Conservation (phyloP, 2,329 filamentous ascomycete species). For the Epichloe baconii region DNA sequence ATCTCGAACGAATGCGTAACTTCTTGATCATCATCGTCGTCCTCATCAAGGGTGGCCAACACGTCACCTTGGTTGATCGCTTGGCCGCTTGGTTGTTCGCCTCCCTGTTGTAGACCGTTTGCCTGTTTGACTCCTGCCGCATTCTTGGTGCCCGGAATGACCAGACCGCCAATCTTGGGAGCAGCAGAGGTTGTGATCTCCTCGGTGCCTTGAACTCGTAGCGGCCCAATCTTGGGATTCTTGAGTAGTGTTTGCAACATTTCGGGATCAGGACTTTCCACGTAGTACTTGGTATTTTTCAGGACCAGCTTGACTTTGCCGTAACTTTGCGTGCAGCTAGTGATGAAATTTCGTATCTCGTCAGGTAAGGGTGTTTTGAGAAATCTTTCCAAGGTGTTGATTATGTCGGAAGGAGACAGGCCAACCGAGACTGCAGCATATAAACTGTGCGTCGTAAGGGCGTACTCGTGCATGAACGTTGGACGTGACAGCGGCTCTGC, state of each 20-base stretch:
- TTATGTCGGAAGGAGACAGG: constrained; percentile 79
- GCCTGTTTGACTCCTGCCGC: constrained; percentile 79
- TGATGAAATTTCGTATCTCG: constrained; percentile 67
- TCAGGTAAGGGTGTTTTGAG: constrained; percentile 79
- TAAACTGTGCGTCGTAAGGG: constrained; percentile 79
- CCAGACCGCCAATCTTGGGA: constrained; percentile 73
- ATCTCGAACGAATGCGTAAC: constrained; percentile 93
- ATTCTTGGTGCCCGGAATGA: constrained; percentile 90
- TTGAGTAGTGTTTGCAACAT: constrained; percentile 79
- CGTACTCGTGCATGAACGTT: constrained; percentile 85
- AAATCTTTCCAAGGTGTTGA: constrained; percentile 74
- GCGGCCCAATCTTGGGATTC: constrained; percentile 68
- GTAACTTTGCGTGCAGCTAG: constrained; percentile 72
- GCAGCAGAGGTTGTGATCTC: constrained; percentile 71
- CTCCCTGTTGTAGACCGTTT: constrained; percentile 21
- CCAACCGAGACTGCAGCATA: constrained; percentile 94
- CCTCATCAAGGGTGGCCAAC: constrained; percentile 62
- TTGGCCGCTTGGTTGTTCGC: constrained; percentile 30
- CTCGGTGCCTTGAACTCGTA: constrained; percentile 57
- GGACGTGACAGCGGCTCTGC: constrained; percentile 86
- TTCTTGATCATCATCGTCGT: constrained; percentile 78
- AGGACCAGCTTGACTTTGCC: constrained; percentile 92
- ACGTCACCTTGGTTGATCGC: constrained; percentile 52
- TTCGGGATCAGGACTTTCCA: constrained; percentile 79
- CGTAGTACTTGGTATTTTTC: constrained; percentile 87